Evolutionary conservation across 2,329 filamentous ascomycete genomes (phyloP).

Genomic region (Beauveria brongniartii): DNA sequence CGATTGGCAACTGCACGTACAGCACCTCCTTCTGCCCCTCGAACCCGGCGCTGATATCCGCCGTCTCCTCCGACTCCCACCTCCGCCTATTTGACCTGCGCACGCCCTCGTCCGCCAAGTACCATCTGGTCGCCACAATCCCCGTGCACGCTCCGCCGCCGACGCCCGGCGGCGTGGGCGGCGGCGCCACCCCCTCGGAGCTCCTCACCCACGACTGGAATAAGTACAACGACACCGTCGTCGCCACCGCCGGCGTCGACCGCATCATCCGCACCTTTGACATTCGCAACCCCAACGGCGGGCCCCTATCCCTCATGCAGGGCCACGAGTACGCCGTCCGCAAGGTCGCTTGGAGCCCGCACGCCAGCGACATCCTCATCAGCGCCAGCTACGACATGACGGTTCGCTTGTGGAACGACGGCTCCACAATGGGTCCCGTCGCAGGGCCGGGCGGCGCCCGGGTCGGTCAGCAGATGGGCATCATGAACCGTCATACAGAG

Average conservation of each 20-base stretch:
- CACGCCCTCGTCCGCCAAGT: conserved; percentile 75
- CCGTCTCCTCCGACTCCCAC: conserved; percentile 82
- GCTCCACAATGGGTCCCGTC: conserved; percentile 30
- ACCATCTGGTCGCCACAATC: conserved; percentile 76
- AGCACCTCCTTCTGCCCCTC: conserved; percentile 85
- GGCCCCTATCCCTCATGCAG: conserved; percentile 64
- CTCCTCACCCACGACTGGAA: conserved; percentile 97
- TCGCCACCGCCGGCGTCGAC: conserved; percentile 88
- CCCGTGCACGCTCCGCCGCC: conserved; percentile 63
- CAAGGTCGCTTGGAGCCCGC: conserved; percentile 83
- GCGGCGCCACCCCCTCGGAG: conserved; percentile 50
- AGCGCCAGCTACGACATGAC: conserved; percentile 98
- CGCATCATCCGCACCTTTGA: conserved; percentile 83
- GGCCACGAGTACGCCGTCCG: conserved; percentile 91
- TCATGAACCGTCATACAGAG: conserved; percentile 91
- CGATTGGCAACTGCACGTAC: conserved; percentile 91
- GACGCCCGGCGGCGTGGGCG: conserved; percentile 24
- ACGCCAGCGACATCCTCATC: conserved; percentile 79
- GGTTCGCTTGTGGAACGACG: conserved; percentile 87
- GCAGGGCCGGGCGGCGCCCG: conserved; percentile 28
- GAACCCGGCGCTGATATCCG: conserved; percentile 75
- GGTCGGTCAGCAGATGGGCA: conserved; percentile 64
- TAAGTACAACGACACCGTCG: conserved; percentile 79
- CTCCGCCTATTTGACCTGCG: conserved; percentile 87
- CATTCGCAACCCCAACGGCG: conserved; percentile 64